Base-by-base conservation (phyloP, 306 rosid genomes). In the Prunus kanzakura region DNA sequence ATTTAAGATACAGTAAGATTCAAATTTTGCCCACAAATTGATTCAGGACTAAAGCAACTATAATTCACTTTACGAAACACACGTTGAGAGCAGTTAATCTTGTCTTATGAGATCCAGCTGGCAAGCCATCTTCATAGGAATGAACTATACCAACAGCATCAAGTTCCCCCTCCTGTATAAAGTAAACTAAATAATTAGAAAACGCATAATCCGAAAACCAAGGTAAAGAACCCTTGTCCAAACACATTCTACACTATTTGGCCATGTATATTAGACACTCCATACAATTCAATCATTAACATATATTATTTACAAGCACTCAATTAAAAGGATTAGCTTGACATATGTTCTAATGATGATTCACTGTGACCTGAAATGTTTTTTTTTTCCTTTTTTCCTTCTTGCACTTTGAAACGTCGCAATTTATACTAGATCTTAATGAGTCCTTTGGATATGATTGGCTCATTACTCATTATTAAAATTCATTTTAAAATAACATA, bases 61-160 rank as follows among this genome's bases (percentile, higher is more conserved):
- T 51, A 80, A 63, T 64, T 79, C 72, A 67, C 64, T 49, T 54
- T 52, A 69, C 41, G 76, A 71, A 64, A 75, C 90, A 22, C 74
- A 92, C 98, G 78, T 87, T 95, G 73, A 92, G 97, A 72, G 96
- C 97, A 73, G 89, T 84, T 67, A 95, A 90, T 81, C 87, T 89
- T 72, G 96, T 88, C 85, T 82, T 95, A 78, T 95, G 98, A 90
- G 98, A 88, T 79, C 92, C 91, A 73, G 91, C 75, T 56, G 96
- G 84, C 49, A 38, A 49, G 46, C 83, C 89, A 75, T 85, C 96
- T 82, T 95, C 98, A 69, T 95, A 95, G 22, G 97, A 90, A 85
- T 95, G 92, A 85, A 95, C 96, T 60, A 89, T 81, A 56, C 93
- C 91, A 75, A 79, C 81, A 58, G 89, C 88, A 56, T 95, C 98